phyloP scores from a whole-genome alignment of 148 eudicot species.

The Rhododendron molle region DNA sequence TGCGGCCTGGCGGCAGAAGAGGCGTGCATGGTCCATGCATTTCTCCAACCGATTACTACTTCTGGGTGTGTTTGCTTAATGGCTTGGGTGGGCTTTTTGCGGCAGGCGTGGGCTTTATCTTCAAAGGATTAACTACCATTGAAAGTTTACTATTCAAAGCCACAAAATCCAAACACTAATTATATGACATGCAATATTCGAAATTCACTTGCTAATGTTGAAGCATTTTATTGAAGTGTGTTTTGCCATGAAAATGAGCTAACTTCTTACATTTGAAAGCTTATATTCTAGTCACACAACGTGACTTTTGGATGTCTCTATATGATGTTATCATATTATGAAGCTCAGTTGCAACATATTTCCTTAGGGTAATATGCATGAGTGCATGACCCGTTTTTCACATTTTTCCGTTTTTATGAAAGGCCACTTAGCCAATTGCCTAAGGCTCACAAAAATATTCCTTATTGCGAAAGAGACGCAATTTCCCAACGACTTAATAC shows the following conservation, averaged over 20 bases:
- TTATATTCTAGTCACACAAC: not conserved
- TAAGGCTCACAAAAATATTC: not conserved
- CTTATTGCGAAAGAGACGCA: not conserved
- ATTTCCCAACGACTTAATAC: not conserved
- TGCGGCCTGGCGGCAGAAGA: no score
- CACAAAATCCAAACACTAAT: not conserved
- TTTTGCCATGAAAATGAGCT: not conserved
- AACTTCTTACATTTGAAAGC: not conserved
- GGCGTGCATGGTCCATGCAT: no score
- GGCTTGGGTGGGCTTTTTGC: no score
- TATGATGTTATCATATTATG: not conserved
- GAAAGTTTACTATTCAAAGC: no score
- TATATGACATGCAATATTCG: not conserved
- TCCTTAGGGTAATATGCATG: not conserved
- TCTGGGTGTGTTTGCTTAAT: no score
- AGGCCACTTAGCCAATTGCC: not conserved
- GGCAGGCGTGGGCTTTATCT: no score
- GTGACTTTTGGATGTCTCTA: not conserved
- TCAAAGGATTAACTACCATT: no score
- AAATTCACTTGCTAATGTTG: not conserved
- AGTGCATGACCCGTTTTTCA: not conserved
- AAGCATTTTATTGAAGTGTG: not conserved
- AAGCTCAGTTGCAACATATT: not conserved
- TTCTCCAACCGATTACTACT: no score
- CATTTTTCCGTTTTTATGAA: not conserved